Base-by-base conservation (phyloP, 768 basidiomycete species). In the Russula emetica region DNA sequence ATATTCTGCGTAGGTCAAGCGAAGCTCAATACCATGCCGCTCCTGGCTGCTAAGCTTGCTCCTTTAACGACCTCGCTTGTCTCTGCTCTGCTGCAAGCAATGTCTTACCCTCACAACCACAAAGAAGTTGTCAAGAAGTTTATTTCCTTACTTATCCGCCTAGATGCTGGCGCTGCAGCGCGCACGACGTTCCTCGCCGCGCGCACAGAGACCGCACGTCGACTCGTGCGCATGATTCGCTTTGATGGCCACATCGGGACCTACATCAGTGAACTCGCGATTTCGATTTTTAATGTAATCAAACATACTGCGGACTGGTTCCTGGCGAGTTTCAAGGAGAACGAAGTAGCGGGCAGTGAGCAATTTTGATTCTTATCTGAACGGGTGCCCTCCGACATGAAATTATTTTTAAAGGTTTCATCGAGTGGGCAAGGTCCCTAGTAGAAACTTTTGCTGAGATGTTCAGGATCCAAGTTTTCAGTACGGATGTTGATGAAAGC, bases 221-320 rank as follows among this genome's bases (percentile, higher is more conserved):
- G 82, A 44, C 83, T 92, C 53, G 83, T 93, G n/a, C 81, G 95
- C 53, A 88, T 85, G 69, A 97, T 99, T 70, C 81, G 83, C 54
- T 95, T 94, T 67, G 93, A 96, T 68, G 95, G 96, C 2, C 85
- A 94, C 70, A 85, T 95, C 38, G 83, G 82, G 3, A 80, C 87
- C 55, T 98, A 96, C 70, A 82, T 98, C 54, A 87, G 85, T 38
- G 92, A 98, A 71, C 78, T 98, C 38, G 85, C 93, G 2, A 80
- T 94, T 47, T 91, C 98, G 0, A 85, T 88, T 62, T 98, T 98
- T 70, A 97, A 94, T 0, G 87, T 92, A 1, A 90, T 99, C 73
- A 95, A 97, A 73, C 93, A 98, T 71, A 97, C 95, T 1, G 92
- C 92, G 16, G 96, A 99, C 75, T 99, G 97, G 97, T 99, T 92